These are phyloP conservation scores for Penstemon davidsonii DNA, from an alignment of 257 asterid species.

Conservation along the genomic window DNA sequence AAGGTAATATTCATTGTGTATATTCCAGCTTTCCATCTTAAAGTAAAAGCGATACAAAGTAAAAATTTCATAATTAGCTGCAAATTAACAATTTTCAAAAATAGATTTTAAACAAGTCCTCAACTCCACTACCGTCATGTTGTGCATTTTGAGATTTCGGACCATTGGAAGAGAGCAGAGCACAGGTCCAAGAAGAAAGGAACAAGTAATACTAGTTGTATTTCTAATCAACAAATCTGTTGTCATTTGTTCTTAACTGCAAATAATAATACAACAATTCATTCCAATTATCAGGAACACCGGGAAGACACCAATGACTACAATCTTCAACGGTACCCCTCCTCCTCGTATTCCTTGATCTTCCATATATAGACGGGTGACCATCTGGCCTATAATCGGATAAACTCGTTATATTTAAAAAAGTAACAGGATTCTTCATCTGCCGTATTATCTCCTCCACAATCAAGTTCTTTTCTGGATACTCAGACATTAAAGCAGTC, in stretches of 20 bases:
- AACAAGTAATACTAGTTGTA: too few relatives aligned
- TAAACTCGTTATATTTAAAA: constrained; percentile 62
- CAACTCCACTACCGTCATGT: too few relatives aligned
- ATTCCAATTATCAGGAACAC: constrained; percentile 95
- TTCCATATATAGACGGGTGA: constrained; percentile 85
- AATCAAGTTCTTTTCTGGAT: constrained; percentile 57
- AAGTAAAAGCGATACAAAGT: too few relatives aligned
- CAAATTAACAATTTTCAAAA: too few relatives aligned
- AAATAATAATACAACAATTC: constrained; percentile 62
- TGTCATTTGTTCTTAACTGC: constrained; percentile 25
- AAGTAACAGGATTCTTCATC: constrained; percentile 70
- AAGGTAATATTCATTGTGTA: too few relatives aligned
- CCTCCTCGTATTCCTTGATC: constrained; percentile 37
- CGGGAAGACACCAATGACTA: constrained; percentile 99
- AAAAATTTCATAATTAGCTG: too few relatives aligned
- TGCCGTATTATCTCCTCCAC: constrained; percentile 56
- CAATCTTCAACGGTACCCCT: constrained; percentile 68
- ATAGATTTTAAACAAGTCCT: too few relatives aligned
- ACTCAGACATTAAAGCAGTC: constrained; percentile 29
- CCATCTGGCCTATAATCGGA: constrained; percentile 84
- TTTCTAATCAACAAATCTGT: constrained; percentile 18
- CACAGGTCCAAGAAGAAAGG: too few relatives aligned
- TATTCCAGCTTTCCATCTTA: too few relatives aligned
- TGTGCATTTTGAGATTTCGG: too few relatives aligned
- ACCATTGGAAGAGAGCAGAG: constrained; percentile 9